Evolutionary conservation across 306 rosid genomes (phyloP), one percentile per base, ranked within the genome.

Genomic region (Albizia julibrissin): DNA sequence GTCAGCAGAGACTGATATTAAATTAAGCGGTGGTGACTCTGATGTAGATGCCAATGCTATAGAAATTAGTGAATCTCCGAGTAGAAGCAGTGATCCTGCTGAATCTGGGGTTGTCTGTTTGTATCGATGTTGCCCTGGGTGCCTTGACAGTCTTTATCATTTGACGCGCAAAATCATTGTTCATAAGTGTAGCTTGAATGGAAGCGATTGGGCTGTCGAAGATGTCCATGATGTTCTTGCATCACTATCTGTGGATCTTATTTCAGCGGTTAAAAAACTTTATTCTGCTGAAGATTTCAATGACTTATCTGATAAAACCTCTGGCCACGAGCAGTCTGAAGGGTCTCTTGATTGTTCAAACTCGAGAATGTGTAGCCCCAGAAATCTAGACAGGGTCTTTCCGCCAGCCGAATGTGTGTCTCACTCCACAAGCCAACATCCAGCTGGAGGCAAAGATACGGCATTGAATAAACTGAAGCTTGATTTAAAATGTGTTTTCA

Each of bases 161-260:
- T 68, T 83, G 87, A 79, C 86, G 13, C 86, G 68, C 77, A 88
- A 89, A 67, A 46, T 92, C 59, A 87, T 95, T 47, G 50, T 71
- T 29, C 75, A 47, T 18, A 86, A 85, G 67, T 86, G 84, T 86
- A 83, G 71, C 46, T 85, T 71, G 62, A 83, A 83, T 37, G 50
- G 62, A 43, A 85, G 86, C 83, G 67, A 37, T 43, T 77, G 86
- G 92, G 91, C 92, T 3, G 86, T 84, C 10, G 99, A 95, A 81
- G 97, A 93, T 83, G 86, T 87, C 62, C 97, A 95, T 76, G 95
- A 92, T 85, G 68, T 83, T 62, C 96, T 93, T 64, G 88, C 89
- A 65, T 83, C 94, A 33, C 76, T 91, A 31, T 95, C 98, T 24
- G 88, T 89, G 58, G 91, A 95, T 80, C 90, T 95, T 83, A 87